Percentiles rank a stretch among this genome's conserved stretches.
Evolutionary conservation across 768 basidiomycete genomes (phyloP).

Genomic region (Grammothele lineata): DNA sequence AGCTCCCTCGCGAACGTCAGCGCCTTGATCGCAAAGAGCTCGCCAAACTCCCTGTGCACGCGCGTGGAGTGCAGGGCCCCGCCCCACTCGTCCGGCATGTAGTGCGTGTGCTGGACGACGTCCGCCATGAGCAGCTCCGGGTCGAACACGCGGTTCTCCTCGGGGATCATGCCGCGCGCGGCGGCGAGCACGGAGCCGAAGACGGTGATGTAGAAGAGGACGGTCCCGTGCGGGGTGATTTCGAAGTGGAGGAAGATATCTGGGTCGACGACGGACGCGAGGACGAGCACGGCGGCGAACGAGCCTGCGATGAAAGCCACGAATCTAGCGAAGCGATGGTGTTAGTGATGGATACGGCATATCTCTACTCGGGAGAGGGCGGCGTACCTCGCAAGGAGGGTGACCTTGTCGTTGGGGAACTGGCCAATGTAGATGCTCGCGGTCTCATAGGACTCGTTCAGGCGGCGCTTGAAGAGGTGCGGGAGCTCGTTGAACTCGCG

Average conservation of each 20-base stretch:
- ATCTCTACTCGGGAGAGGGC: too few relatives aligned
- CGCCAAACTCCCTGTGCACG: conserved; percentile 88
- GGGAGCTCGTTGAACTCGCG: conserved; percentile 98
- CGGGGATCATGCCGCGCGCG: conserved; percentile 92
- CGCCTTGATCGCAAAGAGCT: conserved; percentile 92
- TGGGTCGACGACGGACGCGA: conserved; percentile 90
- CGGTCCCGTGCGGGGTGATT: conserved; percentile 88
- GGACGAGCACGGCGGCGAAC: conserved; percentile 90
- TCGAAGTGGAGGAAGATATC: conserved; percentile 93
- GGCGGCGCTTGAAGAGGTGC: conserved; percentile 81
- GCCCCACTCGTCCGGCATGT: conserved; percentile 93
- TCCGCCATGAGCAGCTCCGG: conserved; percentile 90
- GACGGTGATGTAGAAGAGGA: conserved; percentile 87
- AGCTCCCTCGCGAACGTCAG: conserved; percentile 85
- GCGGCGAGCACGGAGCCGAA: conserved; percentile 88
- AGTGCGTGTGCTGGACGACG: conserved; percentile 92
- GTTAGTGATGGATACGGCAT: background rate
- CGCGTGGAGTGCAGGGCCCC: conserved; percentile 83
- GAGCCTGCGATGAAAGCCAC: conserved; percentile 95
- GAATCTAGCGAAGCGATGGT: conserved; percentile 70
- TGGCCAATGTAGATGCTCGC: conserved; percentile 97
- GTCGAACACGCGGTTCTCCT: conserved; percentile 90
- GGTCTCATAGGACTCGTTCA: conserved; percentile 84
- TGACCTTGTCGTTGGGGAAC: conserved; percentile 93
- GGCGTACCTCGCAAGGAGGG: conserved; percentile 82